phyloP scores from a whole-genome alignment of 176 grass and related monocot genomes.

The Hsuehochloa calcarea region DNA sequence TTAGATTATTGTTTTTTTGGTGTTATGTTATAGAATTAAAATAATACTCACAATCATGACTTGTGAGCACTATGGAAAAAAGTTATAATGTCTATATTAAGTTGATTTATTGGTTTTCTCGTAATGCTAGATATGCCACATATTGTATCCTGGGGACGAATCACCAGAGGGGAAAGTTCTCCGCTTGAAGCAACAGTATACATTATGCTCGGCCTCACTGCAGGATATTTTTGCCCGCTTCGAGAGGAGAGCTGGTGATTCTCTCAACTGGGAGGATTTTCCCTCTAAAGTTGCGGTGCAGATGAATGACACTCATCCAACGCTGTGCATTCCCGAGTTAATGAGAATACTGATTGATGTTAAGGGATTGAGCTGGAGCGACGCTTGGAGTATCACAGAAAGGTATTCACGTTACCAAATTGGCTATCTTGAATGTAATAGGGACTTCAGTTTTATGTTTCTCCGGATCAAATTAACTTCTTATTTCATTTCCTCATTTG shows the following conservation, averaged over 20 bases:
- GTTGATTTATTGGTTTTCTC: conserved; percentile 23
- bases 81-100: not conserved
- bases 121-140: conserved; percentile 73
- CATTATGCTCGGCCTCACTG: conserved; percentile 92
- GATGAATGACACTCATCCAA: conserved; percentile 99
- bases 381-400: conserved; percentile 90
- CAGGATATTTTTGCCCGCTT: conserved; percentile 96
- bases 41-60: not conserved
- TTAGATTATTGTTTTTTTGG: not conserved
- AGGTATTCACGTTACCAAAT: conserved; percentile 47
- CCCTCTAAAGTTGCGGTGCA: conserved; percentile 96
- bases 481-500: conserved; percentile 17
- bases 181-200: conserved; percentile 95
- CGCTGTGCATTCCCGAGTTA: conserved; percentile 96
- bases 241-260: conserved; percentile 75
- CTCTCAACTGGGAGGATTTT: conserved; percentile 84
- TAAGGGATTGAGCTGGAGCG: conserved; percentile 82
- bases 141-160: conserved; percentile 95
- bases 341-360: conserved; percentile 95
- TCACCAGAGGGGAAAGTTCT: conserved; percentile 92
- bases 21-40: not conserved
- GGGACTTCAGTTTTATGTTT: conserved; percentile 18
- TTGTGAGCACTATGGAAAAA: not conserved
- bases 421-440: not conserved
- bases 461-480: not conserved